These are phyloP conservation scores for Tilletia horrida DNA, from an alignment of 1,284 basidiomycete species.

Conservation along the genomic window DNA sequence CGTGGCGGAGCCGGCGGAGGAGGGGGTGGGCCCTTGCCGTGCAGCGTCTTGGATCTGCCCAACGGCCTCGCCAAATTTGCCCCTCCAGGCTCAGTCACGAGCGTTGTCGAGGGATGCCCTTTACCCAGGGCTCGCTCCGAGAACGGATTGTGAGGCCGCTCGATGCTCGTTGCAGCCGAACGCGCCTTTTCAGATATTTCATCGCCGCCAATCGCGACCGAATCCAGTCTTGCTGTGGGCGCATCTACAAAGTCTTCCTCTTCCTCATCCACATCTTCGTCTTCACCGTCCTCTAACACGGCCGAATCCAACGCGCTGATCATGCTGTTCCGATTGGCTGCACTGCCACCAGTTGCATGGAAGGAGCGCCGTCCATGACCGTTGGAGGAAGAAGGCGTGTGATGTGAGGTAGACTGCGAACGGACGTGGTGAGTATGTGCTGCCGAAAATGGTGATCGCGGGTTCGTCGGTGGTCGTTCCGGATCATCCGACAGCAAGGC, in stretches of 20 bases:
- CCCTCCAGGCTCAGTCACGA: background rate
- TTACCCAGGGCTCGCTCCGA: slow-evolving; percentile 5
- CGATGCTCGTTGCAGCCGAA: slow-evolving; percentile 11
- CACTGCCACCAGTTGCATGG: slow-evolving; percentile 1
- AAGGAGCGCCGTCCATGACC: slow-evolving; percentile 1
- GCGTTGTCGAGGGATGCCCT: background rate
- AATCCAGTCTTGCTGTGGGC: background rate
- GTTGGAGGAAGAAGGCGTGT: background rate
- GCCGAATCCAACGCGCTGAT: slow-evolving; percentile 16
- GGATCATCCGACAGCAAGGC: slow-evolving; percentile 36
- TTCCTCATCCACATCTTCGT: slow-evolving; percentile 4
- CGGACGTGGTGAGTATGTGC: background rate
- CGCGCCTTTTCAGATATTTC: slow-evolving; percentile 16
- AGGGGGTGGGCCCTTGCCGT: slow-evolving; percentile 27
- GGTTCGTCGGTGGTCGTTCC: slow-evolving; percentile 14
- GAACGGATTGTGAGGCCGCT: slow-evolving; percentile 9
- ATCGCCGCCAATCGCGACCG: slow-evolving; percentile 4
- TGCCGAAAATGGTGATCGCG: slow-evolving; percentile 1
- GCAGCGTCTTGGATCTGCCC: slow-evolving; percentile 40
- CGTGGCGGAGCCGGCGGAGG: slow-evolving; percentile 27
- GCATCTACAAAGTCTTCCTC: slow-evolving; percentile 11
- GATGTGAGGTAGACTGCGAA: background rate
- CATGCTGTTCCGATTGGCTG: slow-evolving; percentile 9
- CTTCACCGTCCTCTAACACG: slow-evolving; percentile 12
- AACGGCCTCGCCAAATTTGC: slow-evolving; percentile 26